These are phyloP conservation scores for Leccinum solheimii DNA, from an alignment of 1,284 basidiomycete genomes.

Conservation along the genomic window DNA sequence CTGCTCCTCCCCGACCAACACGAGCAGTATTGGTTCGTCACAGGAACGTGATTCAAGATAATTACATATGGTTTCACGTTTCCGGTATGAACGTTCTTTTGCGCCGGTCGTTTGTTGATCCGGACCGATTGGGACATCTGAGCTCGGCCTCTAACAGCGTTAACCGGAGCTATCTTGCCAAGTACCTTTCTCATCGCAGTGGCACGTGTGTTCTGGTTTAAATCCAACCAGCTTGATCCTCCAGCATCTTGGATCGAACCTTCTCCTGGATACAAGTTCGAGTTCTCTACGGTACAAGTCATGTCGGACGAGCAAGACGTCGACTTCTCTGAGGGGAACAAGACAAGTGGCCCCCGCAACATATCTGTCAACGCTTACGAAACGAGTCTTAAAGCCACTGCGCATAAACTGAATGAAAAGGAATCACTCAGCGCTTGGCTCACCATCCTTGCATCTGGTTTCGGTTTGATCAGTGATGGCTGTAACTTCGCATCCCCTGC, in stretches of 20 bases:
- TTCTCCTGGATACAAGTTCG: neutral
- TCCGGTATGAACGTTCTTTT: neutral
- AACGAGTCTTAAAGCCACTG: conserved; percentile 24
- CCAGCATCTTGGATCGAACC: neutral
- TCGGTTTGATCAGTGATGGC: conserved; percentile 71
- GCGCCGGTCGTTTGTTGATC: neutral
- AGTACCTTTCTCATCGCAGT: neutral
- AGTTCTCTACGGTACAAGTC: neutral
- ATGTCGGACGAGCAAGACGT: conserved; percentile 31
- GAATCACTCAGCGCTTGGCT: conserved; percentile 56
- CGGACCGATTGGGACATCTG: neutral
- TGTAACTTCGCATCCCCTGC: conserved; percentile 42
- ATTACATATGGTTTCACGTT: neutral
- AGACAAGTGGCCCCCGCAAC: conserved; percentile 16
- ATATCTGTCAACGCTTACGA: conserved; percentile 28
- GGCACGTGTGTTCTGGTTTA: conserved; percentile 34
- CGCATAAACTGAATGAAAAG: conserved; percentile 34
- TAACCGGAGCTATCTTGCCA: conserved; percentile 8
- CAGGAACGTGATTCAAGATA: neutral
- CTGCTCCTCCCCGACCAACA: neutral
- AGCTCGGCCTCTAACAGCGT: conserved; percentile 1
- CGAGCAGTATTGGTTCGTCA: neutral
- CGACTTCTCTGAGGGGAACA: conserved; percentile 6
- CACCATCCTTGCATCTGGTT: conserved; percentile 63
- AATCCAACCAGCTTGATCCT: conserved; percentile 10